Conservation (phyloP, 1,284 basidiomycete genomes). For the Boletus smithii region DNA sequence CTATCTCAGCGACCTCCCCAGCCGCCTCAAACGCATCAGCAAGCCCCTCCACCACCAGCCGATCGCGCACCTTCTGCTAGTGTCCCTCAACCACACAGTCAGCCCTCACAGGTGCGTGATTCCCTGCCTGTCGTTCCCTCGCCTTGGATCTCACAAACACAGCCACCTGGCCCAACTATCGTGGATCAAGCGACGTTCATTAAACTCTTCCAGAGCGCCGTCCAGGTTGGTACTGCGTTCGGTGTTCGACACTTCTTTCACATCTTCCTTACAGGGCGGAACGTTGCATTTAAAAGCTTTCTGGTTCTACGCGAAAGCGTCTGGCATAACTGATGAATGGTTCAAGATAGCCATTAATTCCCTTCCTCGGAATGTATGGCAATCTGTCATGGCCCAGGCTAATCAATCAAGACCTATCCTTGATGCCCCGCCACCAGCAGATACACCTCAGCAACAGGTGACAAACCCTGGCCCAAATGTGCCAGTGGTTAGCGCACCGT, state of each 20-base stretch:
- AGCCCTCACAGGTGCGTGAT: constrained; percentile 5
- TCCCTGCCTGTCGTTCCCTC: neutral
- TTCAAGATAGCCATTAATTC: constrained; percentile 18
- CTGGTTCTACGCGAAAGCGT: constrained; percentile 10
- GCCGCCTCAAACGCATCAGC: neutral
- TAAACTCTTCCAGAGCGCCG: constrained; percentile 22
- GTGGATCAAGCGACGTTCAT: constrained; percentile 20
- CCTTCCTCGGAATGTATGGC: constrained; percentile 18
- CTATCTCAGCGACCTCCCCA: constrained; percentile 4
- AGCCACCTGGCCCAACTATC: neutral
- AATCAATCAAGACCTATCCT: constrained; percentile 1
- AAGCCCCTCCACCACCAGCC: neutral
- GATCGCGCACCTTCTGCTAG: neutral
- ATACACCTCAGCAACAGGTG: neutral
- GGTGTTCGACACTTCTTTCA: constrained; percentile 5
- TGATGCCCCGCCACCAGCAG: neutral
- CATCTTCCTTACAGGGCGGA: constrained; percentile 16
- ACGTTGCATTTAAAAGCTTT: constrained; percentile 12
- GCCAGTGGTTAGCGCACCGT: neutral
- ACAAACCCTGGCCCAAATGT: neutral
- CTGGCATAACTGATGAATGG: constrained; percentile 24
- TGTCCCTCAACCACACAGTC: constrained; percentile 7
- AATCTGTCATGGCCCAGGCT: constrained; percentile 9
- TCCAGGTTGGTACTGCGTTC: constrained; percentile 19
- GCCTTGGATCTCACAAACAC: constrained; percentile 1